These are phyloP conservation scores for Plasmodium blacklocki DNA, from an alignment of 169 alveolate genomes.

Conservation along the genomic window DNA sequence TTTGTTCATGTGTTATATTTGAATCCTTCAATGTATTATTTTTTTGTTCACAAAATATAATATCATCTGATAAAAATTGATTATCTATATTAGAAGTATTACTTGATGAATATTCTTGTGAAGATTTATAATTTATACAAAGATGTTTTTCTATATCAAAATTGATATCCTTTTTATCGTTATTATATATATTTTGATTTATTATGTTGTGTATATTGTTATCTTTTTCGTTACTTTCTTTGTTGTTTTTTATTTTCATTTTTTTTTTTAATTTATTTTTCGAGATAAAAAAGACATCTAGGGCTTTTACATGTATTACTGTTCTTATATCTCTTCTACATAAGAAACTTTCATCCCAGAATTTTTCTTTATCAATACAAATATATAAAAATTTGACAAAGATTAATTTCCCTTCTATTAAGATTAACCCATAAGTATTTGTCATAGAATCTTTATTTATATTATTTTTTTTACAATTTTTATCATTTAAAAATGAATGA, in stretches of 20 bases:
- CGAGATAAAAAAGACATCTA: constrained; percentile 78
- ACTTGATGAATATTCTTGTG: constrained; percentile 2
- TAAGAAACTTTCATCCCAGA: constrained; percentile 91
- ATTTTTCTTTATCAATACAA: constrained; percentile 90
- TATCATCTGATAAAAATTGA: constrained; percentile 1
- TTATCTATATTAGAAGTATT: neutral
- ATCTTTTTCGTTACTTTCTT: neutral
- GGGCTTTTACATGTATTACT: constrained; percentile 83
- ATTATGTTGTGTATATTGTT: neutral
- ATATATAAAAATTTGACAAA: constrained; percentile 87
- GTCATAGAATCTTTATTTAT: neutral
- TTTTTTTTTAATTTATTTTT: constrained; percentile 52
- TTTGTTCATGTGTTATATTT: neutral
- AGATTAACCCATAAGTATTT: constrained; percentile 75
- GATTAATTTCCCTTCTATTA: constrained; percentile 86
- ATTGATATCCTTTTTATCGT: neutral
- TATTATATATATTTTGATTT: neutral
- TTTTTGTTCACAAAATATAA: neutral
- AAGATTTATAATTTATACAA: neutral
- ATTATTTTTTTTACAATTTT: constrained; percentile 46
- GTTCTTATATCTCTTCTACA: constrained; percentile 91
- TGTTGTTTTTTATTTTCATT: neutral
- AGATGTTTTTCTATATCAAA: neutral
- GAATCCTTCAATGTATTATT: neutral
- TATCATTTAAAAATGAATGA: too few relatives aligned